Conservation (phyloP, 306 rosid genomes). For the Cicer chorassanicum region DNA sequence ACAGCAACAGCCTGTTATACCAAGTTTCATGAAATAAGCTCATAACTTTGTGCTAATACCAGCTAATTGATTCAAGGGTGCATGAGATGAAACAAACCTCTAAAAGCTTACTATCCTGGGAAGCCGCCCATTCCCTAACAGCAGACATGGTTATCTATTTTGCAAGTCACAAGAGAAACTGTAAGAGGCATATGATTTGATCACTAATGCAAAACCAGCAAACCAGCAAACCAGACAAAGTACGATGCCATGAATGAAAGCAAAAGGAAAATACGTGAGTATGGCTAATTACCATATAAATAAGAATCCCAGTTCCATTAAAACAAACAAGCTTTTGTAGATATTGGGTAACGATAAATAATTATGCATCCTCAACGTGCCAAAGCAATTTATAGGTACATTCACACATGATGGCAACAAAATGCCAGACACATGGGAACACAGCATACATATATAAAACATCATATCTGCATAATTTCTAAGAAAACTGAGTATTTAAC, state of each 20-base stretch:
- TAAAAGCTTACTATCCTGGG: constrained; percentile 82
- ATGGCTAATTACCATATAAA: not conserved
- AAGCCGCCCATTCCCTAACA: constrained; percentile 99
- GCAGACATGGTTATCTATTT: constrained; percentile 98
- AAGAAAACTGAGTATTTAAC: constrained; percentile 14
- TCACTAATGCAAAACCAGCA: constrained; percentile 29
- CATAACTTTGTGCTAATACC: constrained; percentile 2
- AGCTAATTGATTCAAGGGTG: constrained; percentile 28
- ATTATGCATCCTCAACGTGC: constrained; percentile 3
- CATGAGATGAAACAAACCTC: constrained; percentile 68
- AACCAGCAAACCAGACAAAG: constrained; percentile 32
- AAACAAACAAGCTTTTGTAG: constrained; percentile 20
- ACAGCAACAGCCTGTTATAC: constrained; percentile 89
- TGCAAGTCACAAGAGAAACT: constrained; percentile 38
- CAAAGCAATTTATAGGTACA: not conserved
- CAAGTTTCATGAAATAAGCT: constrained; percentile 29
- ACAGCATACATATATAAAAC: not conserved
- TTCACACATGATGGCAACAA: constrained; percentile 13
- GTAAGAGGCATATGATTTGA: constrained; percentile 42
- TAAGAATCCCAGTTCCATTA: not conserved
- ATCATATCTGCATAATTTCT: constrained; percentile 3
- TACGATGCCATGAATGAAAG: constrained; percentile 13
- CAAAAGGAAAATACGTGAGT: not conserved
- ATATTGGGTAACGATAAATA: not conserved
- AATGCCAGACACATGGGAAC: not conserved